Conservation (phyloP, 2,329 filamentous ascomycete genomes). For the Pseudogymnoascus sp. region DNA sequence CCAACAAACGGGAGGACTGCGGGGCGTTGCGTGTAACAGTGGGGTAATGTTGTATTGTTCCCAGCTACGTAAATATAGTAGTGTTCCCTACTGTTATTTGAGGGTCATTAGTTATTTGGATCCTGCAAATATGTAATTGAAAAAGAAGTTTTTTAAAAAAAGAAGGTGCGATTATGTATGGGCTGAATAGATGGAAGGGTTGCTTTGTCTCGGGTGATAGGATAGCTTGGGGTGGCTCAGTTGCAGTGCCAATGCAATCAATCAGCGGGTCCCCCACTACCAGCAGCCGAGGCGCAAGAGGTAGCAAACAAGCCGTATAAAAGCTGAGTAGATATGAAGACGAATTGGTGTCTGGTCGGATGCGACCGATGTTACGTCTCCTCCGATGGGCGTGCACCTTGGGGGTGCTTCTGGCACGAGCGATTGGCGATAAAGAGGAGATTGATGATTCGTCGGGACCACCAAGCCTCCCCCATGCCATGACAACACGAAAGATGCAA, state of each 20-base stretch:
- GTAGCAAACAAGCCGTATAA: neutral
- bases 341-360: neutral
- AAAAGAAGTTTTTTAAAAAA: neutral
- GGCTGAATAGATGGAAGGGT: neutral
- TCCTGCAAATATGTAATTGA: neutral
- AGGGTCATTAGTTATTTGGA: slow-evolving; percentile 3
- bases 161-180: neutral
- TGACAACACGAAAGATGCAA: slow-evolving; percentile 2
- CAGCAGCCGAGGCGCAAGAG: neutral
- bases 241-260: neutral
- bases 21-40: neutral
- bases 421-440: slow-evolving; percentile 7
- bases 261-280: neutral
- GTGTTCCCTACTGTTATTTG: neutral
- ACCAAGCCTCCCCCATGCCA: slow-evolving; percentile 1
- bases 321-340: neutral
- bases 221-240: neutral
- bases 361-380: neutral
- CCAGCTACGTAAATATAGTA: neutral
- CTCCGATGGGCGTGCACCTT: neutral
- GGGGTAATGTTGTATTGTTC: neutral
- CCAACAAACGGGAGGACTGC: neutral
- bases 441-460: slow-evolving; percentile 4
- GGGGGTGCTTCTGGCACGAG: neutral
- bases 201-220: slow-evolving; percentile 4